Conservation (phyloP, 2,329 filamentous ascomycete genomes). For the Juglanconis sp. region DNA sequence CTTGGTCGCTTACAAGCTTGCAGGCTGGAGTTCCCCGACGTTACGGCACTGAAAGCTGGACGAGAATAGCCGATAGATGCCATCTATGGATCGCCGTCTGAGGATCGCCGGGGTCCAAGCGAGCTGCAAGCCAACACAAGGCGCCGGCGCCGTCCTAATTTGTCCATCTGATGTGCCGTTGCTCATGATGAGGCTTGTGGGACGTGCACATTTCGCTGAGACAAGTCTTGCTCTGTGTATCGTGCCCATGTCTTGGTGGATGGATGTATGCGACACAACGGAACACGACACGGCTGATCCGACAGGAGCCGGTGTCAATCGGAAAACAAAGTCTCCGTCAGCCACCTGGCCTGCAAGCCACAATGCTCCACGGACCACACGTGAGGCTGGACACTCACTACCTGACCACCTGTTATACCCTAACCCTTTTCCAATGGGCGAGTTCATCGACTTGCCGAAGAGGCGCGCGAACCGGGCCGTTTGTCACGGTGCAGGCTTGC, state of each 20-base stretch:
- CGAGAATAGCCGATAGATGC: constrained; percentile 3
- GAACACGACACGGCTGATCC: constrained; percentile 10
- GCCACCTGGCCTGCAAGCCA: neutral
- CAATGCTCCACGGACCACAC: too few relatives aligned
- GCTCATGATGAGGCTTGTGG: constrained; percentile 15
- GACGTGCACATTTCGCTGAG: constrained; percentile 14
- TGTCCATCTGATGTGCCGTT: constrained; percentile 17
- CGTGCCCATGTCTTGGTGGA: constrained; percentile 12
- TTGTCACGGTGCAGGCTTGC: too few relatives aligned
- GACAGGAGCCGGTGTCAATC: constrained; percentile 7
- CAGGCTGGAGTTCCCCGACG: neutral
- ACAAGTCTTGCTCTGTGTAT: constrained; percentile 9
- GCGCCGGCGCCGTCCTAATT: constrained; percentile 1
- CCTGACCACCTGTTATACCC: too few relatives aligned
- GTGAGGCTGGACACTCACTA: too few relatives aligned
- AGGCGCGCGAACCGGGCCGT: too few relatives aligned
- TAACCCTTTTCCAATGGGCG: too few relatives aligned
- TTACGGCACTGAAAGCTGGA: neutral
- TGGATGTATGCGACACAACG: constrained; percentile 1
- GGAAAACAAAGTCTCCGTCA: constrained; percentile 1
- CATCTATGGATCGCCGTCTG: neutral
- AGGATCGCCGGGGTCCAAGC: neutral
- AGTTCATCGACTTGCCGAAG: too few relatives aligned
- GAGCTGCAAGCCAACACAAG: neutral
- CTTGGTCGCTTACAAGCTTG: neutral